A percentile compares a stretch with the other conserved stretches of the same genome.
Conservation (phyloP, 495 filamentous ascomycete genomes). For the Penicillium riverlandense region DNA sequence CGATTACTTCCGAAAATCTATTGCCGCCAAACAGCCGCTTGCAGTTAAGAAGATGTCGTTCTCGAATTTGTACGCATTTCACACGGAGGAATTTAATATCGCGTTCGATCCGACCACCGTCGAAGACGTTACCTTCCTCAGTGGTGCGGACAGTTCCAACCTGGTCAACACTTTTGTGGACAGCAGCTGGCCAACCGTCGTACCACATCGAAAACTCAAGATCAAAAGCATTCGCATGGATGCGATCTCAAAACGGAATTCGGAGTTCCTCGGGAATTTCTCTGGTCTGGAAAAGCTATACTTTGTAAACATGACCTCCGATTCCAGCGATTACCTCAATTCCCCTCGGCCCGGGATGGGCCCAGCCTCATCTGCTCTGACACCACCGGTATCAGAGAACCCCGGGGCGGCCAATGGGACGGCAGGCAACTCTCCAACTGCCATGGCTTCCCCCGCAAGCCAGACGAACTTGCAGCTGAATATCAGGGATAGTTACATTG, state of each 20-base stretch:
- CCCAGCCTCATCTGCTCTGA: constrained; percentile 14
- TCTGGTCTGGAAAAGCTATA: constrained; percentile 39
- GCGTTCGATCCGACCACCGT: constrained; percentile 34
- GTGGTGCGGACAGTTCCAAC: constrained; percentile 29
- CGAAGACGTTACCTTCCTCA: constrained; percentile 47
- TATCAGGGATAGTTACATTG: constrained; percentile 38
- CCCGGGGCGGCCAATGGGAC: constrained; percentile 7
- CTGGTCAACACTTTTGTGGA: constrained; percentile 50
- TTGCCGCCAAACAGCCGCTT: constrained; percentile 36
- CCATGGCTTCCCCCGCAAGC: constrained; percentile 17
- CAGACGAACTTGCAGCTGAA: constrained; percentile 15
- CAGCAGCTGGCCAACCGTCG: constrained; percentile 37
- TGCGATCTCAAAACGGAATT: constrained; percentile 29
- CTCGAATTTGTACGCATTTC: constrained; percentile 51
- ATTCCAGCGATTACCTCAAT: constrained; percentile 22
- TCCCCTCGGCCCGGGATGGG: constrained; percentile 13
- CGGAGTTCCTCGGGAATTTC: constrained; percentile 30
- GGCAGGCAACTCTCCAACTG: constrained; percentile 13
- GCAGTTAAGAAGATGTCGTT: constrained; percentile 41
- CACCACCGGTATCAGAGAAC: constrained; percentile 21
- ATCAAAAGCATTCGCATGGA: constrained; percentile 40
- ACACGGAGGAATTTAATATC: constrained; percentile 34
- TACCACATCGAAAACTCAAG: constrained; percentile 9
- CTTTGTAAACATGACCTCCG: constrained; percentile 32
- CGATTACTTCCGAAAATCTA: constrained; percentile 50